Evolutionary conservation across 805 yeast species (phyloP).

Genomic region (Candida parachauliodes): DNA sequence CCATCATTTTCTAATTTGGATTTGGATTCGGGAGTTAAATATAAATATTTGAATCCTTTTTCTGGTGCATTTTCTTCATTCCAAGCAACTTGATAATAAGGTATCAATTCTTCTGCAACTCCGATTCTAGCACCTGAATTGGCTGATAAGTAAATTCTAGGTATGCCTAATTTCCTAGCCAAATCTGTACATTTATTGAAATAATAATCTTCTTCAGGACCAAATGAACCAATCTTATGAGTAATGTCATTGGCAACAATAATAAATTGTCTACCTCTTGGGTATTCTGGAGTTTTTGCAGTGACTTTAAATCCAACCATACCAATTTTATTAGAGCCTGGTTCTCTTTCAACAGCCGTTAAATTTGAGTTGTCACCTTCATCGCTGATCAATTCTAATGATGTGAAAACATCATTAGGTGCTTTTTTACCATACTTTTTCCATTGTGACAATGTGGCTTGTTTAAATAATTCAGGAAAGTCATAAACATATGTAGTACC

Average conservation of each 20-base stretch:
- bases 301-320: constrained; percentile 94
- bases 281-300: constrained; percentile 95
- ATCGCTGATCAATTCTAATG: constrained; percentile 86
- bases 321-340: constrained; percentile 94
- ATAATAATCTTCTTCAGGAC: constrained; percentile 91
- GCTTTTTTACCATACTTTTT: constrained; percentile 57
- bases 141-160: constrained; percentile 93
- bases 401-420: constrained; percentile 75
- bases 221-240: constrained; percentile 96
- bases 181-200: constrained; percentile 90
- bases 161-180: constrained; percentile 88
- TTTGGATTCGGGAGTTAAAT: constrained; percentile 67
- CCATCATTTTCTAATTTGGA: constrained; percentile 55
- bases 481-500: constrained; percentile 98
- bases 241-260: constrained; percentile 97
- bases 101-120: constrained; percentile 92
- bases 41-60: constrained; percentile 88
- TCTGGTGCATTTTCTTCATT: constrained; percentile 67
- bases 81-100: constrained; percentile 91
- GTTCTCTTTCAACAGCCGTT: constrained; percentile 89
- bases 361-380: constrained; percentile 57
- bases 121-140: constrained; percentile 99
- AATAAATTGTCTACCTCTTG: constrained; percentile 90
- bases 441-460: constrained; percentile 86
- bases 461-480: constrained; percentile 98